Evolutionary conservation across 2,329 filamentous ascomycete genomes (phyloP).

Genomic region (Arthrobotrys conoides): DNA sequence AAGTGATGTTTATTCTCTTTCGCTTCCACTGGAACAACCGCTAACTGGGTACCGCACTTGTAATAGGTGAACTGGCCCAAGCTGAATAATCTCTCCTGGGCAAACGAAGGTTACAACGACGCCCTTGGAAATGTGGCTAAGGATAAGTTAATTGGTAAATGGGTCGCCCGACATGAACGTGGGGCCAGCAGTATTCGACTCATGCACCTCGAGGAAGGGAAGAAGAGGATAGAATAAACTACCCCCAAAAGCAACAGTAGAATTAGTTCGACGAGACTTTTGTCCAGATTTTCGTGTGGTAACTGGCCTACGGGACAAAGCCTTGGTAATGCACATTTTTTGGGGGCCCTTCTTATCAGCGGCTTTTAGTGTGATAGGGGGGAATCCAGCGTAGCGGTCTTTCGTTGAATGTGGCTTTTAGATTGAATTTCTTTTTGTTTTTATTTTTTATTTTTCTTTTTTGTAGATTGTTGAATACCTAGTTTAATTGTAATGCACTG

Average conservation of each 20-base stretch:
- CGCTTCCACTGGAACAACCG: no score
- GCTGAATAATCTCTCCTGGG: conserved; percentile 88
- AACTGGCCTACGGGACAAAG: not conserved
- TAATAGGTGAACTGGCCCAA: conserved; percentile 96
- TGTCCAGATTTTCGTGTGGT: not conserved
- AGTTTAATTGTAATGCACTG: conserved; percentile 18
- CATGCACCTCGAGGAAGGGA: conserved; percentile 81
- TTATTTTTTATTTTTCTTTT: not conserved
- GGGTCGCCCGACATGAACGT: conserved; percentile 76
- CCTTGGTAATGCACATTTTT: not conserved
- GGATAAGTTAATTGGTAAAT: conserved; percentile 80
- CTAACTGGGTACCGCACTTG: not conserved
- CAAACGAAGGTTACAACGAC: conserved; percentile 88
- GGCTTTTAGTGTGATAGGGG: not conserved
- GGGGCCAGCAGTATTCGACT: conserved; percentile 75
- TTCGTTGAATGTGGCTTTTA: conserved; percentile 25
- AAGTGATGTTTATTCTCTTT: conserved; percentile 69
- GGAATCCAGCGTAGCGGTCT: not conserved
- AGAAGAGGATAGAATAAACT: conserved; percentile 91
- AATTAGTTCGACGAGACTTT: not conserved
- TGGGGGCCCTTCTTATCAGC: not conserved
- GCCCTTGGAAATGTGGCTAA: conserved; percentile 85
- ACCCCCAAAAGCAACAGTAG: not conserved
- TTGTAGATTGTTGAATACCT: conserved; percentile 24
- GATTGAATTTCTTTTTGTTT: conserved; percentile 7